Conservation (phyloP, 495 filamentous ascomycete genomes). For the Penicillium soppii region DNA sequence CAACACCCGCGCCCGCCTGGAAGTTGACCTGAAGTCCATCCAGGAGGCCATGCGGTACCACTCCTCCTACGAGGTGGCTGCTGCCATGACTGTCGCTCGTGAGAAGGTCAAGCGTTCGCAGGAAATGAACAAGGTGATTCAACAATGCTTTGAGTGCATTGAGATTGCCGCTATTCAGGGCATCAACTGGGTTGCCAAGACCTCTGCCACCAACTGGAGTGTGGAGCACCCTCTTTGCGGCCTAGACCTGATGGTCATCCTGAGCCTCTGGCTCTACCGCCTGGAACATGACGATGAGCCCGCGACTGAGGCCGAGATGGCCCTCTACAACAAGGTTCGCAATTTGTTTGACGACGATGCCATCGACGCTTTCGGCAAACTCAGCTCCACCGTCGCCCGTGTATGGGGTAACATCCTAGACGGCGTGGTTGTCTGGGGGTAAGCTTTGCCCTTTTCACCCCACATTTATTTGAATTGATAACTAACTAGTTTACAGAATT, state of each 20-base stretch:
- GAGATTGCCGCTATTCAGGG: slow-evolving; percentile 93
- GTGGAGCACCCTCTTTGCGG: slow-evolving; percentile 97
- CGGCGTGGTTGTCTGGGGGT: slow-evolving; percentile 98
- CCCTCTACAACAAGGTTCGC: slow-evolving; percentile 94
- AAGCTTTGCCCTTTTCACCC: slow-evolving; percentile 36
- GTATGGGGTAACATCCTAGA: slow-evolving; percentile 98
- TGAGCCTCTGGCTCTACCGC: slow-evolving; percentile 96
- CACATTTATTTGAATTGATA: slow-evolving; percentile 1
- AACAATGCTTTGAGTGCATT: slow-evolving; percentile 97
- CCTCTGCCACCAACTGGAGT: slow-evolving; percentile 98
- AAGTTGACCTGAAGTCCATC: slow-evolving; percentile 92
- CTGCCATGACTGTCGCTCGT: slow-evolving; percentile 90
- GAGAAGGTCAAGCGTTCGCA: slow-evolving; percentile 90
- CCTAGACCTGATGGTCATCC: slow-evolving; percentile 97
- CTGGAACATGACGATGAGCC: slow-evolving; percentile 98
- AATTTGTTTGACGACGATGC: slow-evolving; percentile 89
- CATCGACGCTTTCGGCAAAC: slow-evolving; percentile 74
- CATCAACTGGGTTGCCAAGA: slow-evolving; percentile 96
- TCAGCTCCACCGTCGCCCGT: slow-evolving; percentile 90
- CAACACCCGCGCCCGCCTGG: slow-evolving; percentile 86
- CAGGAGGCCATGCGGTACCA: slow-evolving; percentile 97
- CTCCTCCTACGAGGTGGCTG: slow-evolving; percentile 93
- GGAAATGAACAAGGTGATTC: slow-evolving; percentile 98
- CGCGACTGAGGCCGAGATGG: slow-evolving; percentile 84
- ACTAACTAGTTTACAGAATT: slow-evolving; percentile 68